Evolutionary conservation across 768 basidiomycete genomes (phyloP), one percentile per base, ranked within the genome.

Genomic region (Mycena metata): DNA sequence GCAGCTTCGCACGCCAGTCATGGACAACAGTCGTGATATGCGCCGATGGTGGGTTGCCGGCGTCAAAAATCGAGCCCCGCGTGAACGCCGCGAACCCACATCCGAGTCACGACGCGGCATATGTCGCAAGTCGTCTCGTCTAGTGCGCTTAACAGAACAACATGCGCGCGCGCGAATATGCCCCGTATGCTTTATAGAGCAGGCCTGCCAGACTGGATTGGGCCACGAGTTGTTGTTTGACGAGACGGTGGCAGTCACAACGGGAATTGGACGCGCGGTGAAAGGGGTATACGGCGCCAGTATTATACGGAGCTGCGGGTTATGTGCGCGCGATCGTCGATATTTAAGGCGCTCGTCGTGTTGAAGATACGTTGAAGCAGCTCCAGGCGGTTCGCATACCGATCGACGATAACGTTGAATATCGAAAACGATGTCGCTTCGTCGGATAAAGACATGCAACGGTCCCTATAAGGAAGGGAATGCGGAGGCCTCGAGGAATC

Each of bases 351-450:
- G 46, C 13, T 42, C 49, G 1, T 65, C 6, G 36, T 5, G 66
- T 21, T 36, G 15, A 79, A 65, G 2, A 79, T 58, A 51, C 76
- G 54, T 7, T 63, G 67, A 0, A 74, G 52, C 33, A 76, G 33
- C 50, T 80, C 80, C 11, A 83, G 72, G 10, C 79, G 75, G 21
- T 75, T 67, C 0, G 76, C 73, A 26, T 77, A 80, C 43, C 80
- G 75, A 12, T 83, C 72, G 1, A 78, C 67, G 9, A 82, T 64
- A 9, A 73, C 69, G n/a, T 72, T n/a, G n/a, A n/a, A n/a, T n/a
- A n/a, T n/a, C n/a, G n/a, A n/a, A n/a, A n/a, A n/a, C n/a, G n/a
- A n/a, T n/a, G n/a, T n/a, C n/a, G n/a, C n/a, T n/a, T n/a, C n/a
- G n/a, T n/a, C n/a, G n/a, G n/a, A n/a, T n/a, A n/a, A n/a, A n/a